Evolutionary conservation across 371 early-diverging fungal genomes (phyloP), one percentile per base, ranked within the genome.

Genomic region (Syncephalastrum contaminatum): DNA sequence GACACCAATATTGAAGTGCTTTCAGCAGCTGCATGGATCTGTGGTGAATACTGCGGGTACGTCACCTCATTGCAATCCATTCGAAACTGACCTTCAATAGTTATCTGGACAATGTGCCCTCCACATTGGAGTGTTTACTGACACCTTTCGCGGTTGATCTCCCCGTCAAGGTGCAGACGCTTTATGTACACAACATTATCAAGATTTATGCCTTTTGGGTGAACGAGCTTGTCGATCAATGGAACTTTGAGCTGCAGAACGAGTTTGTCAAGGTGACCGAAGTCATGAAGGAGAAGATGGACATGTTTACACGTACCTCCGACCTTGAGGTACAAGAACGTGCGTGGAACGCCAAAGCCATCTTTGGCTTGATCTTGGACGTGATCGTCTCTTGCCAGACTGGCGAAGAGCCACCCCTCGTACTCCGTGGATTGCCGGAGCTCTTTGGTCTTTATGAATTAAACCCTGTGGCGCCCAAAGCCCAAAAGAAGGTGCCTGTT

Each of bases 391-490:
- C 51, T 2, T 43, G 56, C 12, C 24, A 57, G 20, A 53, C 62
- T 0, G 36, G 43, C 2, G 51, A 45, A 14, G 61, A 72, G 36
- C 52, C 66, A 2, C 75, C 75, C 14, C 27, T 49, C 7, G 56
- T 78, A n/a, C 70, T 83, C 48, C 57, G 64, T 30, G 84, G 85
- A 4, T 71, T 91, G 4, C 76, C 87, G 12, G 63, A 73, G 10
- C 59, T 87, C 8, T 88, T 94, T 64, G 89, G 89, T 51, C 70
- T 72, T 7, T 91, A 89, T 55, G 96, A 94, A 49, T 74, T 97
- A 15, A 95, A 94, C 56, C 96, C 96, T 1, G 95, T 97, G 0
- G 91, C 93, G 3, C 86, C 90, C n/a, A 91, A 88, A 51, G 95
- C 96, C 0, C 96, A 96, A 67, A 80, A 81, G 54, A 91, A 91